Evolutionary conservation across 148 eudicot genomes (phyloP).

Genomic region (Salicornia ramosissima): DNA sequence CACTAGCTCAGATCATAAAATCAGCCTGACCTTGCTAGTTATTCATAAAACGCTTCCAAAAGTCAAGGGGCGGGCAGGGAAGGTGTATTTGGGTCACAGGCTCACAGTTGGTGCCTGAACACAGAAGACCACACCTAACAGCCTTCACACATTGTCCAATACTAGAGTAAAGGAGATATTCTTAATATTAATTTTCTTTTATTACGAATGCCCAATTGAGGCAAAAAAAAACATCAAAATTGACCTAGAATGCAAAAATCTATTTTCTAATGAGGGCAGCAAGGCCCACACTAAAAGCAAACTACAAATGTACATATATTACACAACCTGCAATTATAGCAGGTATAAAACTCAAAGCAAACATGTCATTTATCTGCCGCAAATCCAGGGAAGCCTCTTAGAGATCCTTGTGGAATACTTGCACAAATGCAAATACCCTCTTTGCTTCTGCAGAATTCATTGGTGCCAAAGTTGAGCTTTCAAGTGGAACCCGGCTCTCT

Average conservation of each 20-base stretch:
- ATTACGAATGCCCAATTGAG: conserved; percentile 24
- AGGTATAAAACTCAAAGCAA: conserved; percentile 2
- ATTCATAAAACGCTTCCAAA: no score
- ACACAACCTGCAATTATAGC: conserved; percentile 13
- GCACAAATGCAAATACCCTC: neutral
- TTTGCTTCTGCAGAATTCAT: neutral
- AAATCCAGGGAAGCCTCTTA: neutral
- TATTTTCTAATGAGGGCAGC: neutral
- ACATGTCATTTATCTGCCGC: conserved; percentile 10
- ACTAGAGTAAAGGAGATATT: neutral
- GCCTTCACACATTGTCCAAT: no score
- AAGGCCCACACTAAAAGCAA: neutral
- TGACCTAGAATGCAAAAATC: conserved; percentile 11
- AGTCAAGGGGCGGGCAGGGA: no score
- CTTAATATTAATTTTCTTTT: conserved; percentile 17
- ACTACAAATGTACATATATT: conserved; percentile 25
- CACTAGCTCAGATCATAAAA: no score
- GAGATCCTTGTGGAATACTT: neutral
- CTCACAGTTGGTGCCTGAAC: no score
- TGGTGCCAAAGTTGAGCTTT: conserved; percentile 1
- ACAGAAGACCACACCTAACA: no score
- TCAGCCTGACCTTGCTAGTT: no score
- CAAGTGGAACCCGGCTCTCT: neutral
- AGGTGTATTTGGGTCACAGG: no score
- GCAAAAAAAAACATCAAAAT: conserved; percentile 19